Evolutionary conservation across 202 grass and related monocot species (phyloP), one percentile per base, ranked within the genome.

Genomic region (Schoenoplectus triqueter): DNA sequence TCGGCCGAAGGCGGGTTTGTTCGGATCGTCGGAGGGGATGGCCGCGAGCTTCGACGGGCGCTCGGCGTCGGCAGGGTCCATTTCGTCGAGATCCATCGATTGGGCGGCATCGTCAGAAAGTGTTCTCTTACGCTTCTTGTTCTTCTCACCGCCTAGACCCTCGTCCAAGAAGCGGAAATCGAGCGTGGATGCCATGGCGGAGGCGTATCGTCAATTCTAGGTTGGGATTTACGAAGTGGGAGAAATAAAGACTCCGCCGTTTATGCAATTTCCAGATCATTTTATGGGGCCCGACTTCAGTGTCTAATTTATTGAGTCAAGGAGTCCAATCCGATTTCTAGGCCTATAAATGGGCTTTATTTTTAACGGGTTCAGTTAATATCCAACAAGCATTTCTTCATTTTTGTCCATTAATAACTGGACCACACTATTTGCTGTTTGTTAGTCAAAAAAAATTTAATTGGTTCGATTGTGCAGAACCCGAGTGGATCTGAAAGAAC

Each of bases 151-250:
- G 80, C 96, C 96, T 45, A 99, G 91, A 68, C 93, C 91, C 85
- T 99, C 96, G 52, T 99, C 96, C 2, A 99, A 91, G 93, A 85
- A 93, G 48, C 96, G 93, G 62, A 99, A 99, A 74, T 99, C 96
- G 51, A 98, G 69, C 57, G 87, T 91, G 45, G 80, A 98, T 3
- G 93, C 96, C 96, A 98, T 98, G 51, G 67, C n/a, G 19, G 46
- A 19, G 45, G 73, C 9, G 8, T 11, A 10, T 11, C 5, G 8
- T 76, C 39, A 20, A 15, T n/a, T 7, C 11, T 42, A 8, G 73
- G 64, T 65, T 40, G 78, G 56, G 84, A 76, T 63, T 80, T 7
- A 41, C 11, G 57, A 49, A 59, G 31, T 5, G 7, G 42, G 73
- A 70, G 46, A 15, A 15, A 31, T 17, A 11, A 7, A 47, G 41